Evolutionary conservation across 208 protist genomes (phyloP), one percentile per base, ranked within the genome.

Genomic region (Trypanosoma rangeli): DNA sequence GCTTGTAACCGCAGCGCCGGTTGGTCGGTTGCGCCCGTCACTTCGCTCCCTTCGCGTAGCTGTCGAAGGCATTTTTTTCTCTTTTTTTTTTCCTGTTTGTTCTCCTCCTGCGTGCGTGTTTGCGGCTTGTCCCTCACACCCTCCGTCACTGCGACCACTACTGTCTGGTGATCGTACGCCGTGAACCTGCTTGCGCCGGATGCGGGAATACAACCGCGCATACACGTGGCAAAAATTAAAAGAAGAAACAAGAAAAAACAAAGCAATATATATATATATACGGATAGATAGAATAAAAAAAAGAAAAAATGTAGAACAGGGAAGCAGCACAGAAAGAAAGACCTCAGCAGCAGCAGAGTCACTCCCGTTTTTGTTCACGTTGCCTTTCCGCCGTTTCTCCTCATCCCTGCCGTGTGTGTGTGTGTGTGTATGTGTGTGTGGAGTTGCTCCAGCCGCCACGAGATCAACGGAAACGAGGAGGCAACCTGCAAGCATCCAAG

Each of bases 231-330:
- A 24, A 55, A 46, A 18, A 68, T 31, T 44, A 59, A 68, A 49
- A 68, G 22, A 52, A 59, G 39, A 52, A 10, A 68, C 56, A 49
- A 28, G 44, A 46, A 46, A 20, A 16, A 46, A 46, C 15, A 33
- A 69, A 49, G 48, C 46, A 54, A 53, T 39, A 33, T n/a, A n/a
- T n/a, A n/a, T n/a, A n/a, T n/a, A n/a, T n/a, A n/a, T n/a, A n/a
- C n/a, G n/a, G n/a, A n/a, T n/a, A n/a, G n/a, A 70, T 28, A 57
- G 42, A 31, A 49, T 28, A n/a, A 20, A 68, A 70, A 15, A 49
- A 42, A 31, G 29, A 20, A 20, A 20, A 68, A 9, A 56, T 18
- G 5, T 9, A 10, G 13, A 10, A 46, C 42, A 16, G 15, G 15
- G 42, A 46, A 3, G 15, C 42, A 46, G 15, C 42, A 46, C 42